Conservation (phyloP, 2,329 filamentous ascomycete species). For the Trichoderma sp. region DNA sequence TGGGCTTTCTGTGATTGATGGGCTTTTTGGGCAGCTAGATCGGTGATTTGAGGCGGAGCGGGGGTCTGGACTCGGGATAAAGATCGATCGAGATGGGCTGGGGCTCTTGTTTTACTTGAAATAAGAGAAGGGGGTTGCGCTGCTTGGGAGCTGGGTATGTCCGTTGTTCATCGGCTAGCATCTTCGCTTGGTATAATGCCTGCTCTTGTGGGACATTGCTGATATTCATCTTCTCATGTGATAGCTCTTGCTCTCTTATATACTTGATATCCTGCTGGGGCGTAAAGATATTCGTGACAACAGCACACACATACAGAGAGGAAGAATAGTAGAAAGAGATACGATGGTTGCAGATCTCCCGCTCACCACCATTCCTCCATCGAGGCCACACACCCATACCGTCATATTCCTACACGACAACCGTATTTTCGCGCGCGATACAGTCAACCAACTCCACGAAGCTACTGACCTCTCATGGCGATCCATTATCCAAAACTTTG, state of each 20-base stretch:
- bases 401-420: constrained; percentile 14
- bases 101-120: not conserved
- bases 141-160: not conserved
- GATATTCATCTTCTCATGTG: not conserved
- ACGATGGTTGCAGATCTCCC: constrained; percentile 14
- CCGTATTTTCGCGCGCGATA: not conserved
- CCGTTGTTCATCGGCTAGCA: not conserved
- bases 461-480: constrained; percentile 7
- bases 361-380: constrained; percentile 11
- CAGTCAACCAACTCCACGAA: constrained; percentile 2
- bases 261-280: not conserved
- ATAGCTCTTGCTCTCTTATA: not conserved
- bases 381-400: constrained; percentile 12
- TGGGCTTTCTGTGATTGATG: constrained; percentile 1
- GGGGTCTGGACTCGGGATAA: constrained; percentile 6
- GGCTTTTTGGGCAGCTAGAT: constrained; percentile 4
- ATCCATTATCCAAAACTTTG: constrained; percentile 16
- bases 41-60: not conserved
- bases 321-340: not conserved
- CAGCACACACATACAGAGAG: not conserved
- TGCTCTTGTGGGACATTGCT: not conserved
- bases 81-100: not conserved
- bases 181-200: not conserved
- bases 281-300: not conserved
- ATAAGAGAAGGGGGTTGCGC: not conserved